Evolutionary conservation across 441 rosid species (phyloP), one percentile per base, ranked within the genome.

Genomic region (Erodium trifolium): DNA sequence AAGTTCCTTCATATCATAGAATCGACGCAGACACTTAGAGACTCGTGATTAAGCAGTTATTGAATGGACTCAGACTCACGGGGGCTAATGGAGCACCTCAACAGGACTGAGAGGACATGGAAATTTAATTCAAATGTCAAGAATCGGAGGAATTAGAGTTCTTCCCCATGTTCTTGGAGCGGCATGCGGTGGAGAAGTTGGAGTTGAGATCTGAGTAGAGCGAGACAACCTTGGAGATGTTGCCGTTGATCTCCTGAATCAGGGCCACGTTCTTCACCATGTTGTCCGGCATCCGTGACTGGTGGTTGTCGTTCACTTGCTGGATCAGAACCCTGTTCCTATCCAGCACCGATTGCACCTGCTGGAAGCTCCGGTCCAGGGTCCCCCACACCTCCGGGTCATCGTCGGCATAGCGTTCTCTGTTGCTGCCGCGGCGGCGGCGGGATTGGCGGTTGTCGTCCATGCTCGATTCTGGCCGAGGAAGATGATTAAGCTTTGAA

Each of bases 241-340:
- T 93, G 66, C 87, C 86, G 18, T 93, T 93, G 68, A 93, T 81
- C 70, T 93, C 97, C 53, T 91, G 89, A 27, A 93, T 93, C 76
- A 93, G 76, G 47, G 88, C 86, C 0, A 93, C 97, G 84, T 93
- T 93, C 73, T 89, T 89, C 5, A 85, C 89, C 98, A 93, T 93
- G 77, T 91, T 91, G 71, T 83, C 87, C 0, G 91, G 84, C 57
- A 73, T 81, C 76, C 77, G 84, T 0, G 98, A 93, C 78, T 87
- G 94, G 68, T 93, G 98, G 68, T 93, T 93, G 65, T 91, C 94
- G 82, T 93, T 89, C 68, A 93, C 97, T 68, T 91, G 96, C 57
- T 86, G 89, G 51, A 89, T 93, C 82, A 93, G 73, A 8, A 65
- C 79, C 51, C 96, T 76, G 83, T 93, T 93, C 78, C 98, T 75